Base-by-base conservation (phyloP, 202 grass and related monocot species). In the Carex sylvatica region DNA sequence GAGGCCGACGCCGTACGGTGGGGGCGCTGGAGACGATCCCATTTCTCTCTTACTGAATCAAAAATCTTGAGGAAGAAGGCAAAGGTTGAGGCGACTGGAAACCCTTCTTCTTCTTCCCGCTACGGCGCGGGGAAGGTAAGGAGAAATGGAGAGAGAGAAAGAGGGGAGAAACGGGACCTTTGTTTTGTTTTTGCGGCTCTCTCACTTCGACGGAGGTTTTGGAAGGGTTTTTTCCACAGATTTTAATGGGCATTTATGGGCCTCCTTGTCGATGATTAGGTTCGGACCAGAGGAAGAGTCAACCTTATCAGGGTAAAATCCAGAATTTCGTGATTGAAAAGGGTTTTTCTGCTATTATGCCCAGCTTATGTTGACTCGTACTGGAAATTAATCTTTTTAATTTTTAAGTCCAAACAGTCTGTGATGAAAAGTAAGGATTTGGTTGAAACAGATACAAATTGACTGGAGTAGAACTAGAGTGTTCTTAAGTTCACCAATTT, bases 1-100 rank as follows among this genome's bases (percentile, higher is more conserved):
- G 69, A 95, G 89, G 19, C 96, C 96, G n/a, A 49, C 31, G 15
- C 87, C 91, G 66, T 90, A 87, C 46, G 85, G 83, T 46, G 90
- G 80, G 2, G 86, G 78, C 80, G 80, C 38, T 68, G 62, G 62
- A 47, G 52, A 28, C 89, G 92, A 93, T 85, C 89, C 95, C 95
- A 89, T 89, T 40, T 65, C 60, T 26, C 60, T n/a, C 26, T 42
- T 23, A 62, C 4, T 1, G 19, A 26, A 80, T 54, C 13, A 18
- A 22, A 55, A 56, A 56, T 14, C 31, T 60, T 3, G 52, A 79
- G 30, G 20, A 61, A 61, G 26, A 59, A 15, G 23, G 2, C 10
- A 51, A 49, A 0, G 7, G 8, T 1, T 54, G 22, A 14, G 2
- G 35, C 33, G 38, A 24, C 12, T n/a, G 18, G 36, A 46, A 70